Evolutionary conservation across 2,329 filamentous ascomycete genomes (phyloP).

Genomic region (Penicillium janthinellum): DNA sequence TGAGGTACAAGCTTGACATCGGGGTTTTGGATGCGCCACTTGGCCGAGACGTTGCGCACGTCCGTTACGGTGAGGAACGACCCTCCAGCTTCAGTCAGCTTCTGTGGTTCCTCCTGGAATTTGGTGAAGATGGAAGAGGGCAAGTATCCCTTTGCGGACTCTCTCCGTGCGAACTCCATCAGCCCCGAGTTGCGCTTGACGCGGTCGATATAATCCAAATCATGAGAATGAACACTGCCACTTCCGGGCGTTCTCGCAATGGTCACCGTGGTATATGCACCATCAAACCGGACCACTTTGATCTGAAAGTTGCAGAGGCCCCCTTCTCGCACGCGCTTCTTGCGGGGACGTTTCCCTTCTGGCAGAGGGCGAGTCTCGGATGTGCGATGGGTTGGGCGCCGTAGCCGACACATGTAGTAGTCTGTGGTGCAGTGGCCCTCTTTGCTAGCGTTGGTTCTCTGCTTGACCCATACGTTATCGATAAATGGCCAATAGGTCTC

Average conservation of each 20-base stretch:
- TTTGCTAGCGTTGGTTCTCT: constrained; percentile 46
- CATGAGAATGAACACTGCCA: constrained; percentile 46
- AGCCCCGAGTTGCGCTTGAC: constrained; percentile 52
- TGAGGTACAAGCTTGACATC: constrained; percentile 48
- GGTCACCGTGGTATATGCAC: constrained; percentile 47
- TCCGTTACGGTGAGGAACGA: constrained; percentile 51
- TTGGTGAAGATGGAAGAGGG: constrained; percentile 53
- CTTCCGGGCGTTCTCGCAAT: constrained; percentile 47
- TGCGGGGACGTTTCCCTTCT: constrained; percentile 49
- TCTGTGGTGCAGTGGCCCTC: constrained; percentile 48
- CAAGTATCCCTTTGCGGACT: constrained; percentile 50
- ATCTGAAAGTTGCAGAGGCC: constrained; percentile 52
- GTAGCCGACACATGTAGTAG: constrained; percentile 52
- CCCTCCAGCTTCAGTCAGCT: constrained; percentile 48
- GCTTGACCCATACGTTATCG: constrained; percentile 55
- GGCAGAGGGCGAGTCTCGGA: constrained; percentile 45
- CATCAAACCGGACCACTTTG: constrained; percentile 49
- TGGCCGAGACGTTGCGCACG: constrained; percentile 51
- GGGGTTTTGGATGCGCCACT: constrained; percentile 51
- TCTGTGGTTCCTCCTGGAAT: constrained; percentile 49
- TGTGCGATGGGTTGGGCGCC: constrained; percentile 42
- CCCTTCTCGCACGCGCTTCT: constrained; percentile 49
- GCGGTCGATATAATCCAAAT: constrained; percentile 51
- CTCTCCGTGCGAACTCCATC: constrained; percentile 50
- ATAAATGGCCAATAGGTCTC: constrained; percentile 53